Percentiles rank a stretch among this genome's conserved stretches.
phyloP scores from a whole-genome alignment of 2,329 filamentous ascomycete species.

The Stachybotrys echinatus region DNA sequence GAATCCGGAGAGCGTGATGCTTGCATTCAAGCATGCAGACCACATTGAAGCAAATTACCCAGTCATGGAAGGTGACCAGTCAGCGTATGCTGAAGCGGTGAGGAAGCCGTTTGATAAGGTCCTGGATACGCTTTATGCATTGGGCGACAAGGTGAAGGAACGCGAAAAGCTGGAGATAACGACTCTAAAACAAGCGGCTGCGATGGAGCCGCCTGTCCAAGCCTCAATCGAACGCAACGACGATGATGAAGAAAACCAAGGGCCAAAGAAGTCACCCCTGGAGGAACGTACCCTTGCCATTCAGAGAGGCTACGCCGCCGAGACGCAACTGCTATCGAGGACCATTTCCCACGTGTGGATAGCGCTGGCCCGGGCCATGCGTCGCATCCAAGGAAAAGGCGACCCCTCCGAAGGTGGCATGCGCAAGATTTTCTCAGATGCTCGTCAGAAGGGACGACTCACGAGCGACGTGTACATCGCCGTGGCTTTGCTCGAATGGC shows the following conservation, averaged over 20 bases:
- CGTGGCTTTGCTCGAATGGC: slow-evolving; percentile 86
- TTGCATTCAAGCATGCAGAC: slow-evolving; percentile 87
- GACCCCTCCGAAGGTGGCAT: slow-evolving; percentile 65
- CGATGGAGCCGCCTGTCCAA: slow-evolving; percentile 28
- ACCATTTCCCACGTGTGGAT: slow-evolving; percentile 95
- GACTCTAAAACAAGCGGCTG: slow-evolving; percentile 49
- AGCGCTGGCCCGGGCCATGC: slow-evolving; percentile 87
- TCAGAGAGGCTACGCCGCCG: slow-evolving; percentile 62
- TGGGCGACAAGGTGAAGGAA: slow-evolving; percentile 68
- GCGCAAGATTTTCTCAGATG: slow-evolving; percentile 83
- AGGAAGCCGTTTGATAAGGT: slow-evolving; percentile 79
- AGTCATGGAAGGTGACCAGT: slow-evolving; percentile 71
- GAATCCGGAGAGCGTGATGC: slow-evolving; percentile 88
- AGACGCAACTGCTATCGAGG: slow-evolving; percentile 71
- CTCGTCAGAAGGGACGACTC: slow-evolving; percentile 78
- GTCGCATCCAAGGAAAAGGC: slow-evolving; percentile 85
- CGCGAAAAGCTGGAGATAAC: slow-evolving; percentile 54
- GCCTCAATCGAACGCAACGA: slow-evolving; percentile 38
- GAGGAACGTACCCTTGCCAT: slow-evolving; percentile 60
- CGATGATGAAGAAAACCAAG: slow-evolving; percentile 40
- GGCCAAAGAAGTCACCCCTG: slow-evolving; percentile 47
- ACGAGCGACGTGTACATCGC: slow-evolving; percentile 95
- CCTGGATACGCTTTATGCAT: slow-evolving; percentile 80
- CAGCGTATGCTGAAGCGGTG: slow-evolving; percentile 71
- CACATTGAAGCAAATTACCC: slow-evolving; percentile 75